Base-by-base conservation (phyloP, 768 basidiomycete genomes). In the Russula sp. region DNA sequence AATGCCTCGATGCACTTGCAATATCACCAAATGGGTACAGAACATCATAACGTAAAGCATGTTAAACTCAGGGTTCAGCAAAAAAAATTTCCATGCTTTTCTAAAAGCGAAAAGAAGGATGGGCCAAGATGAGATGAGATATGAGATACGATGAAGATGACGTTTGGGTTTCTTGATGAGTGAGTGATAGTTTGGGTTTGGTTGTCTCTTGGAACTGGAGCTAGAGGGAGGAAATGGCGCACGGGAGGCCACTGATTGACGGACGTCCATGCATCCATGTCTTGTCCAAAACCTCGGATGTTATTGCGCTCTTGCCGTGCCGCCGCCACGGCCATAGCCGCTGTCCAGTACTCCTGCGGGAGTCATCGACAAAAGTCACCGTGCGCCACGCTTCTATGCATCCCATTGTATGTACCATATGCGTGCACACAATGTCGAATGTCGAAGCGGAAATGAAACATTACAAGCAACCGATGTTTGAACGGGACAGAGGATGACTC, bases 1-100 rank as follows among this genome's bases (percentile, higher is more conserved):
- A 22, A 5, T 49, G 46, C 30, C 57, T 51, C 28, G 14, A n/a
- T 36, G 18, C 18, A 24, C 18, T 30, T 28, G 54, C 22, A 65
- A 65, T 65, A 46, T 61, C 16, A 22, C 64, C 64, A 65, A 65
- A 65, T 65, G 64, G 54, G 64, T 61, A 50, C 64, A 61, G 58
- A 61, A 61, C 40, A 8, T 42, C 44, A 8, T 49, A n/a, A 59
- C 52, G 53, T 64, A 40, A 51, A 59, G 34, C n/a, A 22, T 20
- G 32, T 26, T 56, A 16, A 18, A 18, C 40, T 58, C 57, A n/a
- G 14, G 30, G 57, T 48, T 20, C 34, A 40, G 42, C 32, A 9
- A 13, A 36, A 36, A 36, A 36, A 58, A 16, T 48, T 48, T 42
- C 4, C 20, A 9, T 1, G 18, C 16, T 22, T 38, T 48, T 22